Conservation (phyloP, 2,329 filamentous ascomycete species). For the Didymella sp. region DNA sequence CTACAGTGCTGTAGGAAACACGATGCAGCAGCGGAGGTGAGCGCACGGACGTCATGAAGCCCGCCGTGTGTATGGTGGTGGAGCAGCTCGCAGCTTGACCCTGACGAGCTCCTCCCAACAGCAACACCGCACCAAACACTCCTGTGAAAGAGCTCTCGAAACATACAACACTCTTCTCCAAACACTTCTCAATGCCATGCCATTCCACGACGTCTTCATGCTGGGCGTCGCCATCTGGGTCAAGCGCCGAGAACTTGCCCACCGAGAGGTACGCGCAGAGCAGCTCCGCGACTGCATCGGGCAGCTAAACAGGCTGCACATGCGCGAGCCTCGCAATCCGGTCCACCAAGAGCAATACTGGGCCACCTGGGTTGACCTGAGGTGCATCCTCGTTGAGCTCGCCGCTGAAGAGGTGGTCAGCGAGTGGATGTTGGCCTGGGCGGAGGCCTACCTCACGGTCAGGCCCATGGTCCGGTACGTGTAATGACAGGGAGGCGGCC, state of each 20-base stretch:
- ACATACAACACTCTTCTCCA: background rate
- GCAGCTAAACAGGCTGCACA: background rate
- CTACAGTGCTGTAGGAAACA: background rate
- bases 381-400: background rate
- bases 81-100: background rate
- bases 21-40: background rate
- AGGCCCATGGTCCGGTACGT: background rate
- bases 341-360: background rate
- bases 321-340: background rate
- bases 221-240: background rate
- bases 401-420: background rate
- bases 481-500: background rate
- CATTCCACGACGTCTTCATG: background rate
- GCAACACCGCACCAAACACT: background rate
- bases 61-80: background rate
- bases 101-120: background rate
- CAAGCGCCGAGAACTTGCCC: background rate
- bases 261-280: background rate
- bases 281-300: background rate
- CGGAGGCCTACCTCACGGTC: background rate
- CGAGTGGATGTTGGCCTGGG: background rate
- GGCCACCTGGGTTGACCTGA: background rate
- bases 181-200: background rate
- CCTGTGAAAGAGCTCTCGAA: background rate
- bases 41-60: conserved; percentile 6